phyloP scores from a whole-genome alignment of 371 early-diverging fungal species.

The Thermomucor indicae-seudaticae region DNA sequence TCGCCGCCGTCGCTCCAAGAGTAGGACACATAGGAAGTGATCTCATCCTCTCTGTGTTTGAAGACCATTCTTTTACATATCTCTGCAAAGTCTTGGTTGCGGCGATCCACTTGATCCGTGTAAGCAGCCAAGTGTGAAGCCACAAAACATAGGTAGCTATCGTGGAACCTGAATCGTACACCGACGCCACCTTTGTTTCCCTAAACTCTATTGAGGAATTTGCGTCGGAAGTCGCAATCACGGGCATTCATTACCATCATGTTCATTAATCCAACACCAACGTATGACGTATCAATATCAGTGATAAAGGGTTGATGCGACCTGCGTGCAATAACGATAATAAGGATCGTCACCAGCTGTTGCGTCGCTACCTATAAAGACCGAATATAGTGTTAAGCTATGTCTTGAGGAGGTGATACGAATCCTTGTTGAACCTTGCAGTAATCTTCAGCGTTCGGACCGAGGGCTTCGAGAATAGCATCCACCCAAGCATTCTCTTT shows the following conservation, averaged over 20 bases:
- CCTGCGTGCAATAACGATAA: slow-evolving; percentile 73
- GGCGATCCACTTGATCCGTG: slow-evolving; percentile 65
- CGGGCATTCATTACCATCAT: slow-evolving; percentile 56
- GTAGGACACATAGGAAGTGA: slow-evolving; percentile 27
- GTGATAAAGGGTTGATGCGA: slow-evolving; percentile 49
- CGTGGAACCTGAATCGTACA: slow-evolving; percentile 70
- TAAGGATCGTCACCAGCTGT: slow-evolving; percentile 83
- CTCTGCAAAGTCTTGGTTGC: slow-evolving; percentile 88
- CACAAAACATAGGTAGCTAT: slow-evolving; percentile 84
- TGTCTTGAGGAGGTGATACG: background rate
- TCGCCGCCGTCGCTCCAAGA: slow-evolving; percentile 48
- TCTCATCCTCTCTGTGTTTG: slow-evolving; percentile 23
- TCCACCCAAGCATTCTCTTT: slow-evolving; percentile 80
- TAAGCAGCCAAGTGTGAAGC: slow-evolving; percentile 91
- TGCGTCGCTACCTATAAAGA: slow-evolving; percentile 54
- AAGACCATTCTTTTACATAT: slow-evolving; percentile 73
- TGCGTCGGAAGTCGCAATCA: background rate
- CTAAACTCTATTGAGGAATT: slow-evolving; percentile 25
- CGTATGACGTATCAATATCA: slow-evolving; percentile 56
- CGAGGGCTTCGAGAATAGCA: slow-evolving; percentile 66
- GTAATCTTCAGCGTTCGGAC: slow-evolving; percentile 41
- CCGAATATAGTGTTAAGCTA: background rate
- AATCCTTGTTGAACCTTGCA: slow-evolving; percentile 35
- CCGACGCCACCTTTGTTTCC: slow-evolving; percentile 95
- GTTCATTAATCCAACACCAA: slow-evolving; percentile 79